Conservation (phyloP, 192 early-diverging fungal species). For the Coemansia sp. region DNA sequence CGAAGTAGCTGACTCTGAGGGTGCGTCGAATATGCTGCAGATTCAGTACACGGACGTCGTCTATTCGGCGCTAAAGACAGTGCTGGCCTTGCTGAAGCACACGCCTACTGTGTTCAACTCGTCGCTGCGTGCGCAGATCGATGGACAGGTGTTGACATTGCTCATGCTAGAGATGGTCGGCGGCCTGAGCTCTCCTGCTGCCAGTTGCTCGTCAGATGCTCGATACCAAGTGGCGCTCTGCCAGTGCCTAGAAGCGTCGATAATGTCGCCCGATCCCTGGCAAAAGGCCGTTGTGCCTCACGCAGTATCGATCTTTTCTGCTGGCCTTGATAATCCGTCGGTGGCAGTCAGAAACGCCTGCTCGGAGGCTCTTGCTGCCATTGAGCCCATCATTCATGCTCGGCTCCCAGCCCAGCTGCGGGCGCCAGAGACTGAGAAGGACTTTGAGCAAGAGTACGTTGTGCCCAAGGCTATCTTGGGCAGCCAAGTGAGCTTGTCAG, state of each 20-base stretch:
- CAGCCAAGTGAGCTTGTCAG: conserved; percentile 13
- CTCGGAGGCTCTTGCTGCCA: conserved; percentile 13
- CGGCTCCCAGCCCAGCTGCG: conserved; percentile 52
- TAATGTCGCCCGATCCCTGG: conserved; percentile 53
- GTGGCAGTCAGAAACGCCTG: conserved; percentile 25
- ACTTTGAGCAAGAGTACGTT: conserved; percentile 10
- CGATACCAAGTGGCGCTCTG: conserved; percentile 26
- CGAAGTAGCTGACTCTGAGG: conserved; percentile 12
- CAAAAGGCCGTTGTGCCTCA: conserved; percentile 49
- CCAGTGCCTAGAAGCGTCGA: conserved; percentile 40
- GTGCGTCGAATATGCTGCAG: not conserved
- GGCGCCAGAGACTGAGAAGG: conserved; percentile 36
- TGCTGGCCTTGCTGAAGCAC: conserved; percentile 26
- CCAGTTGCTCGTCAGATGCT: conserved; percentile 28
- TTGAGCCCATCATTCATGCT: conserved; percentile 47
- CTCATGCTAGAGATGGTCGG: conserved; percentile 39
- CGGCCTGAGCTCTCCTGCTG: conserved; percentile 26
- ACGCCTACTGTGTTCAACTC: conserved; percentile 34
- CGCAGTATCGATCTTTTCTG: conserved; percentile 34
- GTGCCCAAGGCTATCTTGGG: conserved; percentile 22
- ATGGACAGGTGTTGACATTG: conserved; percentile 37
- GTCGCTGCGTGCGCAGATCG: conserved; percentile 33
- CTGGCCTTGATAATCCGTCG: conserved; percentile 31
- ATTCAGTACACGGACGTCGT: conserved; percentile 44
- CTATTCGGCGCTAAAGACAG: conserved; percentile 17